phyloP scores from a whole-genome alignment of 305 asterid species.

The Solanum hybrid region DNA sequence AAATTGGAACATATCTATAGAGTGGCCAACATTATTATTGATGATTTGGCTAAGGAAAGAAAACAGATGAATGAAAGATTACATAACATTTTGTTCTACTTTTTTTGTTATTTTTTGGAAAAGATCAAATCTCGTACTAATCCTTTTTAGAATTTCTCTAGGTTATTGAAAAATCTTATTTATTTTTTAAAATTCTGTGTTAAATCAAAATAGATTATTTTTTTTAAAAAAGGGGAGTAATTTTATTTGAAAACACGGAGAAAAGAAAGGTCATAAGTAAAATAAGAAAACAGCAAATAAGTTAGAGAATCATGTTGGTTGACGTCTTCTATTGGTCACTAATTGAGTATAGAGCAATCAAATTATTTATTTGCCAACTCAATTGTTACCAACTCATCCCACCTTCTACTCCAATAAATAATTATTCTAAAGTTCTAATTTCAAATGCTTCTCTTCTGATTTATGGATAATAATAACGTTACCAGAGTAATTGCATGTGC shows the following conservation, averaged over 20 bases:
- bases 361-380: not conserved
- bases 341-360: not conserved
- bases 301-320: not conserved
- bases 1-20: not conserved
- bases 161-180: no score
- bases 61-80: not conserved
- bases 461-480: not conserved
- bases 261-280: not conserved
- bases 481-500: not conserved
- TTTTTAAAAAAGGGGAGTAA: fast-evolving
- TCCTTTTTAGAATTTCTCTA: not conserved
- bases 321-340: not conserved
- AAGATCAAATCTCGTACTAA: not conserved
- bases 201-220: fast-evolving
- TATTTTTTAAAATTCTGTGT: no score
- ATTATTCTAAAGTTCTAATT: not conserved
- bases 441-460: not conserved
- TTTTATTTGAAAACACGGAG: not conserved
- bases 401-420: not conserved
- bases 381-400: not conserved
- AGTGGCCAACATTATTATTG: not conserved
- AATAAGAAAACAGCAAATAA: not conserved
- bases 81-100: not conserved
- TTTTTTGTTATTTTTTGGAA: not conserved
- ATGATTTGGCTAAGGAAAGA: not conserved